These are phyloP conservation scores for Rubus idaeus DNA, from an alignment of 306 rosid species.

Conservation along the genomic window DNA sequence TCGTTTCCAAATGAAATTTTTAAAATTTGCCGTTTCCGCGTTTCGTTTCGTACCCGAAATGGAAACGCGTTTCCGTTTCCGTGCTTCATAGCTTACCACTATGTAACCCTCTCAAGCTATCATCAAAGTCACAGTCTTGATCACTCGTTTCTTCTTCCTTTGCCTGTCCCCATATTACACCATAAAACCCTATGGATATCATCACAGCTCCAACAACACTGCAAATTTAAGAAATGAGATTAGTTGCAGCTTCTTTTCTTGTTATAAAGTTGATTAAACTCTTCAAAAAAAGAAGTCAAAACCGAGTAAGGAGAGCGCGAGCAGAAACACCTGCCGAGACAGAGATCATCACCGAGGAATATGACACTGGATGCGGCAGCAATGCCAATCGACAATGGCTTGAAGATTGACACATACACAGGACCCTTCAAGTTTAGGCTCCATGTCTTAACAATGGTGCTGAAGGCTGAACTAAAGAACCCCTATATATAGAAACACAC, in stretches of 20 bases:
- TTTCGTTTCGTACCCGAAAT: too few species aligned
- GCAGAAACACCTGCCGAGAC: slow-evolving; percentile 63
- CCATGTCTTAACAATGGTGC: slow-evolving; percentile 51
- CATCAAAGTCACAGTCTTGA: slow-evolving; percentile 20
- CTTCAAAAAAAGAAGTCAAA: neutral
- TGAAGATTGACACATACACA: slow-evolving; percentile 78
- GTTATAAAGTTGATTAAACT: neutral
- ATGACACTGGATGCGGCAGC: slow-evolving; percentile 54
- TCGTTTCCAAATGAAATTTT: too few species aligned
- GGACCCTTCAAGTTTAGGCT: slow-evolving; percentile 72
- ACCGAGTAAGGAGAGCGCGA: neutral
- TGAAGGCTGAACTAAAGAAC: slow-evolving; percentile 24
- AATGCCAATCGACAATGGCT: slow-evolving; percentile 69
- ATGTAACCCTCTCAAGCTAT: slow-evolving; percentile 29
- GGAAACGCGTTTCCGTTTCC: too few species aligned
- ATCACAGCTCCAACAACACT: slow-evolving; percentile 77
- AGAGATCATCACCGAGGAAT: slow-evolving; percentile 73
- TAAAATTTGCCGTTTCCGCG: too few species aligned
- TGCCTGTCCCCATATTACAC: slow-evolving; percentile 86
- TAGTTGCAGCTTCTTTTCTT: slow-evolving; percentile 3
- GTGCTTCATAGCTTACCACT: too few species aligned
- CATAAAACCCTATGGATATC: slow-evolving; percentile 71
- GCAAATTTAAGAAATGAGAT: slow-evolving; percentile 6
- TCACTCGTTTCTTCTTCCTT: slow-evolving; percentile 44
- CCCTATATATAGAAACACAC: slow-evolving; percentile 16